Evolutionary conservation across 345 rosid genomes (phyloP).

Genomic region (Reutealis trisperma): DNA sequence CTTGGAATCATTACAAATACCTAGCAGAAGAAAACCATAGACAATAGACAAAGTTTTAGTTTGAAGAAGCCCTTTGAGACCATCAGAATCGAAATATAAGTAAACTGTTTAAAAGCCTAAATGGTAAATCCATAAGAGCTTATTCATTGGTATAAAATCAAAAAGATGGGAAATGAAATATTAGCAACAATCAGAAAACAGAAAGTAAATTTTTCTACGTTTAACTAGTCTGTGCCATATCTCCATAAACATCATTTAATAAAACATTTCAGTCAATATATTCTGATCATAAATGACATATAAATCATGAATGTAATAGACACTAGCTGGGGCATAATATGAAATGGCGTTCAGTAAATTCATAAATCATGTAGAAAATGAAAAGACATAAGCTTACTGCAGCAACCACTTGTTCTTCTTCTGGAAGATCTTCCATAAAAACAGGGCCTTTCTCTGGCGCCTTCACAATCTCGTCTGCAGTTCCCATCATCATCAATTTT

Average conservation of each 20-base stretch:
- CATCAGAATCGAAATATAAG: too few species aligned
- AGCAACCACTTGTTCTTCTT: conserved; percentile 79
- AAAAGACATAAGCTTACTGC: conserved; percentile 43
- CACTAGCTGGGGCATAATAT: neutral
- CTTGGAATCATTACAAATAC: too few species aligned
- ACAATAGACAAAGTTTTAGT: too few species aligned
- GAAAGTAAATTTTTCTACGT: neutral
- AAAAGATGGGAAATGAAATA: neutral
- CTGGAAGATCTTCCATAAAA: conserved; percentile 95
- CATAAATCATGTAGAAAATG: neutral
- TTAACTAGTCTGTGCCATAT: neutral
- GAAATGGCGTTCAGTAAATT: neutral
- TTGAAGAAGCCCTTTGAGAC: too few species aligned
- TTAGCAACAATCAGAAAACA: conserved; percentile 1
- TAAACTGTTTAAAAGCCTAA: too few species aligned
- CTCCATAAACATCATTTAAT: neutral
- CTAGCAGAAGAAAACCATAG: too few species aligned
- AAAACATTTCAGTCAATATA: neutral
- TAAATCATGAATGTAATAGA: neutral
- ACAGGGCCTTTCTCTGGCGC: conserved; percentile 95
- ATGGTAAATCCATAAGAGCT: neutral
- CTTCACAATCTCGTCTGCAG: conserved; percentile 92
- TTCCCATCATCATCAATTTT: conserved; percentile 99
- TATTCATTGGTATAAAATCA: neutral
- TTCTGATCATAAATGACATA: neutral